phyloP scores from a whole-genome alignment of 164 flowering plant species.

The Tetrastigma voinierianum region DNA sequence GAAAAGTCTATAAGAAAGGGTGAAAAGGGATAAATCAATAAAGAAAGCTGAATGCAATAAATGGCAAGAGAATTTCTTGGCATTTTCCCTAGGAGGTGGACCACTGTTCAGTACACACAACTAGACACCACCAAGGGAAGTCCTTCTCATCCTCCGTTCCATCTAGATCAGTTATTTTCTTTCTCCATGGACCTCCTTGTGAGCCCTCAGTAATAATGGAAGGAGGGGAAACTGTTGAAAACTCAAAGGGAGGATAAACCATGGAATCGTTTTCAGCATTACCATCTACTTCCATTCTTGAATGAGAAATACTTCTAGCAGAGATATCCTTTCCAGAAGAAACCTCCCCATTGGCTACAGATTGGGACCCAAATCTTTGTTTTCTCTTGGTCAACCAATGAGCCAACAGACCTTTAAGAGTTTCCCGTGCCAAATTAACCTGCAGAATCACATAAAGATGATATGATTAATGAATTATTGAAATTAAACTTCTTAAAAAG shows the following conservation, averaged over 20 bases:
- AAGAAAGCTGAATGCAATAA: not conserved
- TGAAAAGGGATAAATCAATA: not conserved
- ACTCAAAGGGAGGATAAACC: conserved; percentile 89
- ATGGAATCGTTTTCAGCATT: conserved; percentile 64
- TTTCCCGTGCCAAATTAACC: conserved; percentile 96
- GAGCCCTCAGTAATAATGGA: conserved; percentile 98
- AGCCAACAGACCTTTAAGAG: too few species aligned
- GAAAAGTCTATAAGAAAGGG: not conserved
- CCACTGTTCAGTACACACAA: conserved; percentile 92
- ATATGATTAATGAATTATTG: not conserved
- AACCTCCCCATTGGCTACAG: conserved; percentile 72
- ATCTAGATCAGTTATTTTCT: conserved; percentile 85
- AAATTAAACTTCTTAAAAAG: not conserved
- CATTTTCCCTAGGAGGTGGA: conserved; percentile 82
- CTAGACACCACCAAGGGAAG: conserved; percentile 95
- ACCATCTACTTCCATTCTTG: conserved; percentile 74
- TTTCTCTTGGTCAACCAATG: conserved; percentile 81
- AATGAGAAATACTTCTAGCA: conserved; percentile 51
- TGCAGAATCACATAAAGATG: conserved; percentile 27
- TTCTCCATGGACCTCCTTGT: conserved; percentile 97
- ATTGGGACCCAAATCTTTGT: conserved; percentile 63
- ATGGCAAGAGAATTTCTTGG: conserved; percentile 59
- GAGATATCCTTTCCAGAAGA: conserved; percentile 57
- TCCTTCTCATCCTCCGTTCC: conserved; percentile 97
- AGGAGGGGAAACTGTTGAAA: conserved; percentile 90